Percentiles rank a stretch among this genome's conserved stretches.
These are phyloP conservation scores for Poa pratensis DNA, from an alignment of 176 grass and related monocot genomes.

Conservation along the genomic window DNA sequence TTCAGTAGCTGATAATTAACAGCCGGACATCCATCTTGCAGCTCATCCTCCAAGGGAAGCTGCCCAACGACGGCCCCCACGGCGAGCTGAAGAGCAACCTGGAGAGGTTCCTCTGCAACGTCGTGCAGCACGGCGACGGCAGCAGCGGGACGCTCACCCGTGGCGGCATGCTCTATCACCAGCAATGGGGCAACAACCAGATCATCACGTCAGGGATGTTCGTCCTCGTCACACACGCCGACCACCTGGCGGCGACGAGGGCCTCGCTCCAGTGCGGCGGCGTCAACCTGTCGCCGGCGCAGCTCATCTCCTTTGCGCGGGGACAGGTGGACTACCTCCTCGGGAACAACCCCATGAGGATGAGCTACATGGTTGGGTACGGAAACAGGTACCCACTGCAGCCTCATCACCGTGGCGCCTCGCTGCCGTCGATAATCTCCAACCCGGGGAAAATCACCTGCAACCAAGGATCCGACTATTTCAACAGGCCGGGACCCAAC, in stretches of 20 bases:
- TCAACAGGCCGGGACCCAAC: slow-evolving; percentile 42
- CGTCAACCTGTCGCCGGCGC: not conserved
- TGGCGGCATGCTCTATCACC: slow-evolving; percentile 60
- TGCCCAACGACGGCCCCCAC: slow-evolving; percentile 40
- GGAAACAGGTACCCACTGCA: slow-evolving; percentile 41
- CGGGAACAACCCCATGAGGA: slow-evolving; percentile 55
- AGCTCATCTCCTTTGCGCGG: slow-evolving; percentile 45
- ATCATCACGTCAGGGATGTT: slow-evolving; percentile 59
- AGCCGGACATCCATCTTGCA: not conserved
- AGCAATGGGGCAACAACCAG: slow-evolving; percentile 62
- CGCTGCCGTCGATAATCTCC: slow-evolving; percentile 59
- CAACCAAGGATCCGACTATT: slow-evolving; percentile 48
- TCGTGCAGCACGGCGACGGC: slow-evolving; percentile 47
- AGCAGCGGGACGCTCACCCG: slow-evolving; percentile 46
- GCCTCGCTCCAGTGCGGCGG: slow-evolving; percentile 43
- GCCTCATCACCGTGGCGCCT: slow-evolving; percentile 83
- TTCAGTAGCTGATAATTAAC: no score
- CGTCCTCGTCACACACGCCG: slow-evolving; percentile 53
- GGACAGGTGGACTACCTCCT: slow-evolving; percentile 74
- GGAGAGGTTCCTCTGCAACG: slow-evolving; percentile 60
- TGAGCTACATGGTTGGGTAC: slow-evolving; percentile 94
- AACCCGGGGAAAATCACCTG: slow-evolving; percentile 44
- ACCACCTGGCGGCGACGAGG: slow-evolving; percentile 39
- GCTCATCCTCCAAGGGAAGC: slow-evolving; percentile 59
- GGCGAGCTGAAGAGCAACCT: slow-evolving; percentile 41